A percentile compares a stretch with the other conserved stretches of the same genome.
Conservation (phyloP, 1,284 basidiomycete genomes). For the Leccinum ponderosum region DNA sequence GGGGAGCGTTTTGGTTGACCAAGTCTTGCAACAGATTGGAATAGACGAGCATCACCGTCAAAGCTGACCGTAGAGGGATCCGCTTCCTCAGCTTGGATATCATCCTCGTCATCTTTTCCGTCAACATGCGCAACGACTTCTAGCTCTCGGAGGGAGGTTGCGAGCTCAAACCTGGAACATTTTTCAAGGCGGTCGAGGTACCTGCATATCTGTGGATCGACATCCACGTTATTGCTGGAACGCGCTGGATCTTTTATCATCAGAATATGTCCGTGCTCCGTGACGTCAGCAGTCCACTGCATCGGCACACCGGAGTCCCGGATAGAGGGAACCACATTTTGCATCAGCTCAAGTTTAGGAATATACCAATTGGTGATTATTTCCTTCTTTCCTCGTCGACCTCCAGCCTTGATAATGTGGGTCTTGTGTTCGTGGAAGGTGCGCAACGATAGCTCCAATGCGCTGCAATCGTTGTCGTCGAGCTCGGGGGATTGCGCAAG, state of each 20-base stretch:
- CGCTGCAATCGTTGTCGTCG: too few relatives aligned
- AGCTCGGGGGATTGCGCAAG: too few relatives aligned
- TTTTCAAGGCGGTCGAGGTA: not conserved
- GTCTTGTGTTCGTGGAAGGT: too few relatives aligned
- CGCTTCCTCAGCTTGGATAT: not conserved
- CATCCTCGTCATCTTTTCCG: not conserved
- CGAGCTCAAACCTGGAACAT: not conserved
- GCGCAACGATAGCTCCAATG: too few relatives aligned
- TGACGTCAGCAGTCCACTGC: not conserved
- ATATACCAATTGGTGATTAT: not conserved
- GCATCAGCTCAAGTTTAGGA: not conserved
- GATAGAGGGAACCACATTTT: not conserved
- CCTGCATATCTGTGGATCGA: not conserved
- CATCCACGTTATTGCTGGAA: not conserved
- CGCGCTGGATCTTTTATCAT: not conserved
- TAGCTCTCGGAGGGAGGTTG: not conserved
- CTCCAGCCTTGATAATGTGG: not conserved
- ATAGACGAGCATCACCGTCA: not conserved
- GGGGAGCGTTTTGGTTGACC: not conserved
- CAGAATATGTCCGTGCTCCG: not conserved
- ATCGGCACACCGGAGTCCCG: not conserved
- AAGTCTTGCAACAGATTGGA: not conserved
- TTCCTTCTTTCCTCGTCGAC: not conserved
- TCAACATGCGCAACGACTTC: not conserved
- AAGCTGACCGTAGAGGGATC: not conserved